Evolutionary conservation across 2,329 filamentous ascomycete species (phyloP).

Genomic region (Pestalotiopsis sp.): DNA sequence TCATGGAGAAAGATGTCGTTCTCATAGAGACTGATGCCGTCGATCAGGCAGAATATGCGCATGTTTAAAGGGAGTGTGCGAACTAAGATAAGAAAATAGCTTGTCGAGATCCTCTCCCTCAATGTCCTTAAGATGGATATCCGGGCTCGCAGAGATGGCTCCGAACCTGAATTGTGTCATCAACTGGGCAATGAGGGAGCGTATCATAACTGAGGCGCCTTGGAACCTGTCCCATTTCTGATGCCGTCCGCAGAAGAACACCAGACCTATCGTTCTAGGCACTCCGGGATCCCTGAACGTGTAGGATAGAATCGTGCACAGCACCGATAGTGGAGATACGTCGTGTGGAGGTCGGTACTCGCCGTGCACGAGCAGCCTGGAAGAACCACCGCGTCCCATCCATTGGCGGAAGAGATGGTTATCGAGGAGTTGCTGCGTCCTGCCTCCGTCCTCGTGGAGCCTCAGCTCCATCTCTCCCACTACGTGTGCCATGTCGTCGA

Average conservation of each 20-base stretch:
- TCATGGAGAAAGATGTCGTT: background rate
- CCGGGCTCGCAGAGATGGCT: background rate
- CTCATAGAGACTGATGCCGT: background rate
- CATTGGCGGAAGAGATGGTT: background rate
- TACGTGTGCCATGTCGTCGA: background rate
- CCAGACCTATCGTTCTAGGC: background rate
- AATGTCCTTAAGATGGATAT: background rate
- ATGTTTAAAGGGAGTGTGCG: background rate
- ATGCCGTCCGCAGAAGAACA: background rate
- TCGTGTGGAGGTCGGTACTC: background rate
- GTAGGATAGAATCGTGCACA: background rate
- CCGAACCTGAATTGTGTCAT: background rate
- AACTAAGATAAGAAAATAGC: background rate
- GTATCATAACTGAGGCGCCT: background rate
- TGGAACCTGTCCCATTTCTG: background rate
- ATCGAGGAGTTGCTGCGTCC: background rate
- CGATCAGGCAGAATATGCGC: background rate
- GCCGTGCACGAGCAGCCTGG: background rate
- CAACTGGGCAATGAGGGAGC: background rate
- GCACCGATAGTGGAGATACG: background rate
- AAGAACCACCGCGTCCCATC: background rate
- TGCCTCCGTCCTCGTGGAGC: background rate
- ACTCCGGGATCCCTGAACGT: background rate
- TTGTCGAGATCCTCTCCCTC: background rate
- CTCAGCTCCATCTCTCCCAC: background rate